Percentiles rank a stretch among this genome's conserved stretches.
Evolutionary conservation across 2,329 filamentous ascomycete genomes (phyloP).

Genomic region (Orbilia javanica): DNA sequence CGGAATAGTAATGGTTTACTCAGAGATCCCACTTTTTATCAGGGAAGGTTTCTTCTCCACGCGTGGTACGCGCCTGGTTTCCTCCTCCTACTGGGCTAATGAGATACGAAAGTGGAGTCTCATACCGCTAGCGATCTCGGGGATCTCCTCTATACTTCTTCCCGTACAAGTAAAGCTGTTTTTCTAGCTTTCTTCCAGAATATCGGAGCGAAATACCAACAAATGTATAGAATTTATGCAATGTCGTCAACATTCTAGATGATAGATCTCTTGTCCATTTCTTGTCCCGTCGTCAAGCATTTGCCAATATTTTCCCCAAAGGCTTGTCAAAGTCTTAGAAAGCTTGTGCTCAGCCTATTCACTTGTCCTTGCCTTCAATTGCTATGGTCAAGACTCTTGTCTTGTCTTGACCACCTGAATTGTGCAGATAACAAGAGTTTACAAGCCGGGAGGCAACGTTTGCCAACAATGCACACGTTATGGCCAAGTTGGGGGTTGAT

Average conservation of each 20-base stretch:
- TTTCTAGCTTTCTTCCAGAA: neutral
- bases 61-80: constrained; percentile 1
- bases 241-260: constrained; percentile 11
- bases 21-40: constrained; percentile 8
- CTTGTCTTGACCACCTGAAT: constrained; percentile 2
- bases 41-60: constrained; percentile 8
- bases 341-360: constrained; percentile 30
- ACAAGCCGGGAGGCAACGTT: constrained; percentile 28
- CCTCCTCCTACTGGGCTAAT: neutral
- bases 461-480: constrained; percentile 15
- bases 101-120: constrained; percentile 17
- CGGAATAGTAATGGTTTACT: constrained; percentile 29
- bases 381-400: constrained; percentile 31
- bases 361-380: constrained; percentile 2
- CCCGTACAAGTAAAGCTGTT: neutral
- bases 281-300: constrained; percentile 57
- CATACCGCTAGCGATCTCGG: constrained; percentile 1
- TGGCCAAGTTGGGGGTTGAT: constrained; percentile 11
- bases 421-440: constrained; percentile 13
- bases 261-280: constrained; percentile 39
- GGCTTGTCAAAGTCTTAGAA: constrained; percentile 6
- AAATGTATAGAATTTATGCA: constrained; percentile 9
- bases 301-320: constrained; percentile 40
- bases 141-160: constrained; percentile 1
- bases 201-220: neutral